These are phyloP conservation scores for Mrakia blollopis DNA, from an alignment of 768 basidiomycete genomes.

Conservation along the genomic window DNA sequence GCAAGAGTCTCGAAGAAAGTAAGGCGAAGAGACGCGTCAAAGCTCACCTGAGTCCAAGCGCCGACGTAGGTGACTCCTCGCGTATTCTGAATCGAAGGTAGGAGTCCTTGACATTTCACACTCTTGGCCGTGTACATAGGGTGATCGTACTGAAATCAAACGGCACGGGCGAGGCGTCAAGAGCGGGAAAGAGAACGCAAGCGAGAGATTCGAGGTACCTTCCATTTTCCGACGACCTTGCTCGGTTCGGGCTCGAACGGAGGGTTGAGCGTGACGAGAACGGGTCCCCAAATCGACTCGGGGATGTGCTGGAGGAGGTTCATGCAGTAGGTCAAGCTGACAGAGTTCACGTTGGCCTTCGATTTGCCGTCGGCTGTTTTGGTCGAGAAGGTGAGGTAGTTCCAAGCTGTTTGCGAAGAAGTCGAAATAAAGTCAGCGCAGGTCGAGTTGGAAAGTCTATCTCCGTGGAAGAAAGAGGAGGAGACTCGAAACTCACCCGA, in stretches of 20 bases:
- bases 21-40: neutral
- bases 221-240: conserved; percentile 53
- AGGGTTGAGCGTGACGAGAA: conserved; percentile 69
- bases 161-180: too few species aligned
- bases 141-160: conserved; percentile 53
- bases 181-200: too few species aligned
- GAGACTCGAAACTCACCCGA: conserved; percentile 47
- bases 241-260: conserved; percentile 56
- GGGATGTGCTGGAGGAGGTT: conserved; percentile 67
- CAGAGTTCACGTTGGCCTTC: conserved; percentile 55
- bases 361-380: conserved; percentile 41
- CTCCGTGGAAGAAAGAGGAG: neutral
- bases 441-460: neutral
- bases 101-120: conserved; percentile 53
- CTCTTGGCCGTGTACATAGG: conserved; percentile 61
- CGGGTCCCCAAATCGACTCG: conserved; percentile 54
- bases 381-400: conserved; percentile 56
- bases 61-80: conserved; percentile 63
- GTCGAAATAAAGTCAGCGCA: neutral
- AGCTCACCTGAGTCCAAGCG: conserved; percentile 54
- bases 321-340: conserved; percentile 62
- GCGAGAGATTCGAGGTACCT: conserved; percentile 1
- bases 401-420: conserved; percentile 61
- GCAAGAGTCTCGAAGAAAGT: neutral
- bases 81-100: conserved; percentile 58